Percentiles rank a stretch among this genome's conserved stretches.
Evolutionary conservation across 495 filamentous ascomycete genomes (phyloP).

Genomic region (Talaromyces nanjingensis): DNA sequence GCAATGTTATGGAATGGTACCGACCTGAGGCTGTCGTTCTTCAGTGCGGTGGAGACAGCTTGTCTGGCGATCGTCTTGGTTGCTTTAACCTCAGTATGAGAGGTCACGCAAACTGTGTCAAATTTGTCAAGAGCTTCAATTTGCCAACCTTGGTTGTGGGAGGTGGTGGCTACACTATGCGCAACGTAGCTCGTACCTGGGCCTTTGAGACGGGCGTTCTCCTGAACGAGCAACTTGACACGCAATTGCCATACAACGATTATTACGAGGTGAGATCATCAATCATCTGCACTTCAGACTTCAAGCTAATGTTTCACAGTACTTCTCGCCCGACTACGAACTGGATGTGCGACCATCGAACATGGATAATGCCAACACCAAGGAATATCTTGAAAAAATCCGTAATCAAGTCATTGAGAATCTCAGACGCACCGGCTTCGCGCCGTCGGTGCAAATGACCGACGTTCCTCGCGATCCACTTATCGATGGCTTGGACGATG

Average conservation of each 20-base stretch:
- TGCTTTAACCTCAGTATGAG: slow-evolving; percentile 99
- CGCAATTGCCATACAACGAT: slow-evolving; percentile 90
- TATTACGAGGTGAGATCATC: slow-evolving; percentile 73
- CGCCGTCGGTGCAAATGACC: slow-evolving; percentile 89
- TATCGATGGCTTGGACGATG: slow-evolving; percentile 64
- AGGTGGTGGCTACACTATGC: slow-evolving; percentile 97
- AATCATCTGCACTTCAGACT: too few relatives aligned
- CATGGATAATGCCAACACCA: slow-evolving; percentile 97
- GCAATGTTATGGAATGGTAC: slow-evolving; percentile 93
- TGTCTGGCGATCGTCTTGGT: slow-evolving; percentile 89
- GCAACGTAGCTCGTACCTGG: slow-evolving; percentile 96
- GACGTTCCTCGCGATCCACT: slow-evolving; percentile 76
- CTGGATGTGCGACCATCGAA: slow-evolving; percentile 92
- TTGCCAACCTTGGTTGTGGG: slow-evolving; percentile 88
- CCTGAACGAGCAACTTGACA: slow-evolving; percentile 70
- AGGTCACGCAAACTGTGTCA: slow-evolving; percentile 96
- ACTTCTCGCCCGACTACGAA: slow-evolving; percentile 95
- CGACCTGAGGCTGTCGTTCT: slow-evolving; percentile 90
- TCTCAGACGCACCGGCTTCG: slow-evolving; percentile 77
- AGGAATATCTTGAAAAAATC: slow-evolving; percentile 94
- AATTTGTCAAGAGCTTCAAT: slow-evolving; percentile 87
- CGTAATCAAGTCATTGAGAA: slow-evolving; percentile 88
- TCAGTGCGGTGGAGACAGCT: slow-evolving; percentile 92
- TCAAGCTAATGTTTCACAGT: slow-evolving; percentile 47
- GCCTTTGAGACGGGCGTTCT: slow-evolving; percentile 91